Evolutionary conservation across 1,284 basidiomycete species (phyloP).

Genomic region (Xerocomus minutiporus): DNA sequence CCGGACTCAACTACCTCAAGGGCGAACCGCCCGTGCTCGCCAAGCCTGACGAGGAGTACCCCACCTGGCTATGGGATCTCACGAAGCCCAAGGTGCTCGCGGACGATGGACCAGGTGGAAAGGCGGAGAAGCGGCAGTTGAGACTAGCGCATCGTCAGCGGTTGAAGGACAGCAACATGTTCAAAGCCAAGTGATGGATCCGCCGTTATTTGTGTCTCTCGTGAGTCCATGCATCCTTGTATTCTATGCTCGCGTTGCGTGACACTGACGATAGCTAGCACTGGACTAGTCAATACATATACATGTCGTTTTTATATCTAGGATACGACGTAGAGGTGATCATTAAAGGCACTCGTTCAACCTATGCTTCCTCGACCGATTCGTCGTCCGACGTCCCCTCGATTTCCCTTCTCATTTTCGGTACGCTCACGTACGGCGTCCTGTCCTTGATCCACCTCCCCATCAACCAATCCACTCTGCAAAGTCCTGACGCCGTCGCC

Average conservation of each 20-base stretch:
- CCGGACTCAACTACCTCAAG: constrained; percentile 80
- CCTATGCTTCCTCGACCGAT: constrained; percentile 34
- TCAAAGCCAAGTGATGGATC: constrained; percentile 48
- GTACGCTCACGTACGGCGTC: constrained; percentile 56
- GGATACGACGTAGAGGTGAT: too few species aligned
- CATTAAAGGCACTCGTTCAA: not conserved
- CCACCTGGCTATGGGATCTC: constrained; percentile 85
- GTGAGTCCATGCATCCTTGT: not conserved
- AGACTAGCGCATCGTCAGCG: constrained; percentile 57
- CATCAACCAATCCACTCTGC: constrained; percentile 72
- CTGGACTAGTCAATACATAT: not conserved
- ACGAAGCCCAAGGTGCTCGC: constrained; percentile 53
- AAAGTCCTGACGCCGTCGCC: constrained; percentile 78
- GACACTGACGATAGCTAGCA: not conserved
- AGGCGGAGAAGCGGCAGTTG: constrained; percentile 57
- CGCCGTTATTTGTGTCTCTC: too few species aligned
- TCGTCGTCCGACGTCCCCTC: constrained; percentile 33
- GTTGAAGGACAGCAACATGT: constrained; percentile 73
- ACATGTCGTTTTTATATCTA: not conserved
- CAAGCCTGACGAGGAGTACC: constrained; percentile 80
- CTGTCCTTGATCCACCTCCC: constrained; percentile 63
- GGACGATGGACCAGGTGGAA: constrained; percentile 69
- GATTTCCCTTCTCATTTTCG: constrained; percentile 40
- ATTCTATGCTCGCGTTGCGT: not conserved
- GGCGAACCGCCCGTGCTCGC: constrained; percentile 79